Percentiles rank a stretch among this genome's conserved stretches.
These are phyloP conservation scores for Graphilbum fragrans DNA, from an alignment of 2,329 filamentous ascomycete genomes.

Conservation along the genomic window DNA sequence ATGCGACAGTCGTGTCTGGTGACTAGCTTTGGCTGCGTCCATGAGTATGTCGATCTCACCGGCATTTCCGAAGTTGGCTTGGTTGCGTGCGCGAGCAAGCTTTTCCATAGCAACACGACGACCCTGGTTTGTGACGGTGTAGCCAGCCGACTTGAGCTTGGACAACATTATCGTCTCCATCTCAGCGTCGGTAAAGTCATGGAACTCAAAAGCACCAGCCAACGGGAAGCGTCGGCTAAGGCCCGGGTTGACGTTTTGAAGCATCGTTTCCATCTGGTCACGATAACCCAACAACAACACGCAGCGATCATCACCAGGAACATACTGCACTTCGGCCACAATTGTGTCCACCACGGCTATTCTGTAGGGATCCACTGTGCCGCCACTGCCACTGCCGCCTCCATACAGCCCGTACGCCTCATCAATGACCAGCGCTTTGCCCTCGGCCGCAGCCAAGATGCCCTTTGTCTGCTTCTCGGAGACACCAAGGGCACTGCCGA, in stretches of 20 bases:
- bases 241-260: constrained; percentile 62
- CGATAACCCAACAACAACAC: constrained; percentile 61
- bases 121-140: constrained; percentile 37
- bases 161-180: constrained; percentile 46
- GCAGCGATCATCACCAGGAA: constrained; percentile 58
- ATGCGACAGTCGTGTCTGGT: constrained; percentile 18
- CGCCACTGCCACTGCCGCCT: constrained; percentile 14
- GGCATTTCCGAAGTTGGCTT: constrained; percentile 59
- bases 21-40: constrained; percentile 36
- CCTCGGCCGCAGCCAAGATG: constrained; percentile 52
- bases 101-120: constrained; percentile 44
- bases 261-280: constrained; percentile 58
- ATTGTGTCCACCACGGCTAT: constrained; percentile 61
- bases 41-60: constrained; percentile 63
- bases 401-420: constrained; percentile 59
- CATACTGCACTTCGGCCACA: constrained; percentile 60
- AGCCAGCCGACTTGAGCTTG: constrained; percentile 47
- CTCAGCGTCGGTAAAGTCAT: constrained; percentile 52
- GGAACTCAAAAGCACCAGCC: constrained; percentile 51
- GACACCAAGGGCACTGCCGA: constrained; percentile 48
- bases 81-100: constrained; percentile 48
- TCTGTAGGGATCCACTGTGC: constrained; percentile 32
- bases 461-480: constrained; percentile 63
- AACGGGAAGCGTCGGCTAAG: constrained; percentile 54
- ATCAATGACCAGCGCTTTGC: constrained; percentile 71